Percentiles rank a stretch among this genome's conserved stretches.
These are phyloP conservation scores for Fusarium chlamydosporum DNA, from an alignment of 2,329 filamentous ascomycete species.

Conservation along the genomic window DNA sequence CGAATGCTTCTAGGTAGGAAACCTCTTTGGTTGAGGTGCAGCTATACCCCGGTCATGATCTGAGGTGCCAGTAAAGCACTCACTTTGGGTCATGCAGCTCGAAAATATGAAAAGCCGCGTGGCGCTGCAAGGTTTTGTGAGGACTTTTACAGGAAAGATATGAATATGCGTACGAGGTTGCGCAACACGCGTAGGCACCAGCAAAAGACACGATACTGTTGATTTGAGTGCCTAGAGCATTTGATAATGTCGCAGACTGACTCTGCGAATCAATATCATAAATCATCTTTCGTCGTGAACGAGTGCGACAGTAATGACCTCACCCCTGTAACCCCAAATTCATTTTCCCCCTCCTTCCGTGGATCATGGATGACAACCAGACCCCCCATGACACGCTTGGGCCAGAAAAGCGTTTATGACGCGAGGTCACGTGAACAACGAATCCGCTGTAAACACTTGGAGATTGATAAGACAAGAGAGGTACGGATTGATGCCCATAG, in stretches of 20 bases:
- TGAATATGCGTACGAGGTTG: slow-evolving; percentile 3
- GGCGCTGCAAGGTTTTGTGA: slow-evolving; percentile 49
- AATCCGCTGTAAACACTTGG: slow-evolving; percentile 14
- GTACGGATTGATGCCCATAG: too few species aligned
- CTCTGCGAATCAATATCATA: neutral
- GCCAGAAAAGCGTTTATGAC: slow-evolving; percentile 50
- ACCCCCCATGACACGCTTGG: slow-evolving; percentile 41
- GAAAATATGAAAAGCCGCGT: slow-evolving; percentile 42
- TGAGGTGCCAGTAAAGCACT: slow-evolving; percentile 26
- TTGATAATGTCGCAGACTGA: neutral
- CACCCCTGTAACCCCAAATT: slow-evolving; percentile 37
- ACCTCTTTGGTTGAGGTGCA: neutral
- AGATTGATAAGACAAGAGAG: slow-evolving; percentile 10
- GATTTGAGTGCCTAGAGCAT: slow-evolving; percentile 14
- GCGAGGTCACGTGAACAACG: slow-evolving; percentile 55
- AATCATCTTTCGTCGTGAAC: slow-evolving; percentile 9
- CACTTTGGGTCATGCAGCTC: slow-evolving; percentile 21
- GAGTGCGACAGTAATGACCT: slow-evolving; percentile 30
- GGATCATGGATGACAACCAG: slow-evolving; percentile 14
- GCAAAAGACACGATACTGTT: slow-evolving; percentile 1
- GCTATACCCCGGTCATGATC: slow-evolving; percentile 4
- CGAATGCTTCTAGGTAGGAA: neutral
- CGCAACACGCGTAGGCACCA: slow-evolving; percentile 29
- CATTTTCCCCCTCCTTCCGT: slow-evolving; percentile 33
- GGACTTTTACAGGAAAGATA: slow-evolving; percentile 30